These are phyloP conservation scores for Kurtzmaniella cleridarum DNA, from an alignment of 805 yeast species.

Conservation along the genomic window DNA sequence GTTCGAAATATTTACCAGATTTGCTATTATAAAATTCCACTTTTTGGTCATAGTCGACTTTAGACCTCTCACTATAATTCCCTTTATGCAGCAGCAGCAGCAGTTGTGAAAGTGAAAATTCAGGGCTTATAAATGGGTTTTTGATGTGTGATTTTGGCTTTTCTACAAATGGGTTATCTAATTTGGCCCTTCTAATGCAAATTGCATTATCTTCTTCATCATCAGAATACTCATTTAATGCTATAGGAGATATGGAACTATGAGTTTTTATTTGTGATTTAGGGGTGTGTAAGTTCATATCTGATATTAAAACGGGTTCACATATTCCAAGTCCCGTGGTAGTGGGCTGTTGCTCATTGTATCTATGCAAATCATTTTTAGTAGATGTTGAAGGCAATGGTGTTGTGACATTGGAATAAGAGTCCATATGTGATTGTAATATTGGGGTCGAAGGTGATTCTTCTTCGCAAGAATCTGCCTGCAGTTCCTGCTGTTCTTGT, in stretches of 20 bases:
- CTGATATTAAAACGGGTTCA: background rate
- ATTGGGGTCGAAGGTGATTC: too few species aligned
- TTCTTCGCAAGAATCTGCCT: too few species aligned
- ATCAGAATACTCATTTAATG: background rate
- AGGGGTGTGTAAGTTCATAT: constrained; percentile 1
- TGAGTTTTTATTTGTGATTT: background rate
- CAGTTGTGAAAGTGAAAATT: too few species aligned
- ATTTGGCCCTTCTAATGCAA: background rate
- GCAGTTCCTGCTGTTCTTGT: too few species aligned
- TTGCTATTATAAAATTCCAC: constrained; percentile 27
- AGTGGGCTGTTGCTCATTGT: background rate
- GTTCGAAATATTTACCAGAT: constrained; percentile 31
- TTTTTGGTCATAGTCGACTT: constrained; percentile 18
- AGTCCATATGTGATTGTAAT: too few species aligned
- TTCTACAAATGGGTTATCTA: constrained; percentile 1
- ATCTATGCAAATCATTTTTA: too few species aligned
- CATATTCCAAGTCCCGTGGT: constrained; percentile 3
- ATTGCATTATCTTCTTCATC: background rate
- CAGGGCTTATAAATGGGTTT: too few species aligned
- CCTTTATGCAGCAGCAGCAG: too few species aligned
- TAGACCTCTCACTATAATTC: background rate
- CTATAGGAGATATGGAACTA: background rate
- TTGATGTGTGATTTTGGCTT: background rate
- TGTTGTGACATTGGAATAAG: too few species aligned
- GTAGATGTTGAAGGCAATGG: too few species aligned